Base-by-base conservation (phyloP, 192 early-diverging fungal genomes). In the Coemansia sp. region DNA sequence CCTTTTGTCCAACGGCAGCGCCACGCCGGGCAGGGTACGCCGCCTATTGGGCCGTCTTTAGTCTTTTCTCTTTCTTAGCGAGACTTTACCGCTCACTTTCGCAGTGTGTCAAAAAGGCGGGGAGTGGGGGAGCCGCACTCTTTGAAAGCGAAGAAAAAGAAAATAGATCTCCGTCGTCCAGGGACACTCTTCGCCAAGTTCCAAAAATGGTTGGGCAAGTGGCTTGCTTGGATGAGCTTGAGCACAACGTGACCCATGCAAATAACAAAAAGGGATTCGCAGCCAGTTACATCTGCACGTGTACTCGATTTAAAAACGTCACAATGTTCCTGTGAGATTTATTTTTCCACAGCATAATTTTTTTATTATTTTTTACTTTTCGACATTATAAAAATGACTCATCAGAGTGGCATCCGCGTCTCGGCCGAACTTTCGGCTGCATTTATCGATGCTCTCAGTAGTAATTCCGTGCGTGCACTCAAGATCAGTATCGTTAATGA, bases 401-500 rank as follows among this genome's bases (percentile, higher is more conserved):
- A 81, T 40, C 78, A 81, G 43, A 81, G 78, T 64, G 78, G 78
- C 55, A 81, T 81, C 57, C 62, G 71, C 35, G 78, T 73, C 10
- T 81, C 78, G 17, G 67, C 66, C 19, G 47, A 26, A 19, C 63
- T 81, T 30, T 59, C 70, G 3, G 33, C 60, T 5, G 42, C 39
- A 35, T 81, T 81, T 46, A 23, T 61, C 38, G 55, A 60, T 30
- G 78, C 74, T 19, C 65, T 70, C 26, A 26, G 53, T 17, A 6
- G 71, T 43, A 71, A 43, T 55, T 68, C 50, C 21, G 68, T 79
- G 10, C 86, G 86, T 40, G 72, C 74, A 21, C 64, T 87, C 61
- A 79, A 86, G 61, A 75, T 85, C 32, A 80, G 75, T 16, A 84
- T 87, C 19, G 69, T 75, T 14, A 69, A 68, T 58, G 86, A 87